Base-by-base conservation (phyloP, 192 early-diverging fungal species). In the Phlyctochytrium bullatum region DNA sequence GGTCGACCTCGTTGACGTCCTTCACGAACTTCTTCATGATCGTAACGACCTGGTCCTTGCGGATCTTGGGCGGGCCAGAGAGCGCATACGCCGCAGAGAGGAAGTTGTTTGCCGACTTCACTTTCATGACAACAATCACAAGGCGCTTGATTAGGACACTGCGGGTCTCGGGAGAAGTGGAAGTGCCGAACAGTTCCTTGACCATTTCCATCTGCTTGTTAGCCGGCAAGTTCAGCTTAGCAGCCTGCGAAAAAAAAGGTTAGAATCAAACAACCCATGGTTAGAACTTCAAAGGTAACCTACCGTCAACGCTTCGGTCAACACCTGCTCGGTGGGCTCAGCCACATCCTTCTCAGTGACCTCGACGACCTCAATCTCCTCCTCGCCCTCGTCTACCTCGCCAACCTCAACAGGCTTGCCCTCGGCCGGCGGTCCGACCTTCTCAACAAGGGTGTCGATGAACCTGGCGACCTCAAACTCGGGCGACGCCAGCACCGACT, bases 11-110 rank as follows among this genome's bases (percentile, higher is more conserved):
- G 12, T 50, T 10, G 12, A 14, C 40, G 12, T 50, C 40, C 40
- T 50, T n/a, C n/a, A 50, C 40, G 40, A 50, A 50, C 40, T 10
- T 50, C 40, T 50, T 50, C 40, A 50, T 50, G 40, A 50, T 50
- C 40, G 40, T 50, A n/a, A 50, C n/a, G n/a, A 50, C 40, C 40
- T 50, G 40, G n/a, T 50, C 40, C 10, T n/a, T 10, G 10, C 40
- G 40, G n/a, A 50, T 50, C 40, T n/a, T 50, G 12, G 40, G 40
- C 40, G 10, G 12, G 12, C 40, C 40, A 50, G 40, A 14, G n/a
- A 50, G 12, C 12, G 40, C n/a, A n/a, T 50, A 50, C 12, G n/a
- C n/a, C 12, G n/a, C 40, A n/a, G 40, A 10, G 40, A n/a, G 10
- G 40, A n/a, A 10, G 12, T 50, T n/a, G 40, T 10, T n/a, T 14